Evolutionary conservation across 2,329 filamentous ascomycete species (phyloP).

Genomic region (Colletotrichum graminicola): DNA sequence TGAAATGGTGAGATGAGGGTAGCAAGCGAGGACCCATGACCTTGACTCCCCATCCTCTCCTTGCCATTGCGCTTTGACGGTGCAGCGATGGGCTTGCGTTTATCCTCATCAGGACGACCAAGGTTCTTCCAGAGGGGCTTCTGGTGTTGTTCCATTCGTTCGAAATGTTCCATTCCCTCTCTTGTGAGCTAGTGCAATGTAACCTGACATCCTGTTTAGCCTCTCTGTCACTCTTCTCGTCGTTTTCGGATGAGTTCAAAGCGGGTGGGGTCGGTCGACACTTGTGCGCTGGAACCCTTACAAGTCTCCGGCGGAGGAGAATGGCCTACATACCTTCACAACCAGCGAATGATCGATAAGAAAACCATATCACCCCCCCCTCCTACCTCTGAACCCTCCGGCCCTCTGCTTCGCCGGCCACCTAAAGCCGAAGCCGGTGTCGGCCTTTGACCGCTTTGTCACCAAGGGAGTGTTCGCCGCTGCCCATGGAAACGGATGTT

Average conservation of each 20-base stretch:
- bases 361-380: slow-evolving; percentile 6
- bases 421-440: slow-evolving; percentile 26
- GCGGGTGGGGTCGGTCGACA: slow-evolving; percentile 22
- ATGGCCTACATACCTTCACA: background rate
- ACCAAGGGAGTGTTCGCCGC: slow-evolving; percentile 21
- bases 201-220: slow-evolving; percentile 14
- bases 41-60: no score
- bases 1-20: slow-evolving; percentile 3
- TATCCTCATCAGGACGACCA: slow-evolving; percentile 11
- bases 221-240: slow-evolving; percentile 4
- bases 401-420: slow-evolving; percentile 19
- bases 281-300: slow-evolving; percentile 12
- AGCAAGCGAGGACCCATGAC: slow-evolving; percentile 15
- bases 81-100: background rate
- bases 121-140: slow-evolving; percentile 38
- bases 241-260: slow-evolving; percentile 24
- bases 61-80: slow-evolving; percentile 26
- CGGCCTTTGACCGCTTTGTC: slow-evolving; percentile 14
- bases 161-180: slow-evolving; percentile 24
- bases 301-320: background rate
- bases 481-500: slow-evolving; percentile 17
- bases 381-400: background rate
- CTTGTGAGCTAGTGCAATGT: slow-evolving; percentile 11
- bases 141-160: slow-evolving; percentile 31
- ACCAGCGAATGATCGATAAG: slow-evolving; percentile 17